Base-by-base conservation (phyloP, 179 eudicot species). In the Actinidia polygama region DNA sequence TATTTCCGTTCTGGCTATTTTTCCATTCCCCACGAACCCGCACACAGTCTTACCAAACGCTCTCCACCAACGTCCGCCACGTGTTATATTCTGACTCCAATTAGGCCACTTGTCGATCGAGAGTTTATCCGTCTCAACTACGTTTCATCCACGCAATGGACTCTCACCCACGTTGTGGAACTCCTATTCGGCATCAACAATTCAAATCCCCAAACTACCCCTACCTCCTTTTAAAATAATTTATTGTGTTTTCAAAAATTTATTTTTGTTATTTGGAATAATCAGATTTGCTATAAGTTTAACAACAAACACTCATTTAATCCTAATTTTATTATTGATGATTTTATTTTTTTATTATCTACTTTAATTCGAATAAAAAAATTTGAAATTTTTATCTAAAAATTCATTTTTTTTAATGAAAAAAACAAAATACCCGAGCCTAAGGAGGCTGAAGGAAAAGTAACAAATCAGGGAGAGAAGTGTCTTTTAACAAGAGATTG, bases 101-200 rank as follows among this genome's bases (percentile, higher is more conserved):
- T 23, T 7, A 0, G 21, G 67, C 81, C 77, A 76, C 80, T 68
- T 76, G 75, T 67, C 59, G 4, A 0, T 7, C 3, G 14, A 6
- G 10, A 10, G 3, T 23, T 57, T 24, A 64, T 24, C 47, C 49
- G 58, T 72, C 73, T 54, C 61, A n/a, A 1, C 15, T n/a, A 30
- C 71, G 47, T 66, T 66, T 66, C 46, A 7, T 14, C 16, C 8
- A 44, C 71, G 19, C 6, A 26, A 9, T 16, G 18, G 12, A 46
- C 18, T 24, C 51, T 15, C 19, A 19, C 75, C n/a, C 21, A 30
- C 68, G 54, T 70, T 55, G 55, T 61, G 83, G 71, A 81, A 73
- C 19, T 12, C 1, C 73, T 14, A 5, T 77, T 7, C 14, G 62
- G 78, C n/a, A 16, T 19, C 6, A 67, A 5, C 18, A 15, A 11